phyloP scores from a whole-genome alignment of 371 early-diverging fungal genomes.

The Capillidium rhysosporum region DNA sequence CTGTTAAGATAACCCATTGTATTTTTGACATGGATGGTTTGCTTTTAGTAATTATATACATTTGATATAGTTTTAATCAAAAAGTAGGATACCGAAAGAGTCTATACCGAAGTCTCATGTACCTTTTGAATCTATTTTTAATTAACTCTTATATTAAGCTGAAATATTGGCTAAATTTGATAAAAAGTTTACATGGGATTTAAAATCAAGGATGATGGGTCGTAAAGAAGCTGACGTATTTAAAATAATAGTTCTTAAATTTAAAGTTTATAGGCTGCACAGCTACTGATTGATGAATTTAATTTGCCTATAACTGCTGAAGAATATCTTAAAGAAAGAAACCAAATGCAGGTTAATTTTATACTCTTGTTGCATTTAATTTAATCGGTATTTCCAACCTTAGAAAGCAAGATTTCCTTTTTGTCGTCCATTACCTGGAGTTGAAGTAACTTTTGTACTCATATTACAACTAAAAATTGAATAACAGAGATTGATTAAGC shows the following conservation, averaged over 20 bases:
- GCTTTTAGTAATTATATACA: constrained; percentile 12
- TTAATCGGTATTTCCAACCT: neutral
- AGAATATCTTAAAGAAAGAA: constrained; percentile 45
- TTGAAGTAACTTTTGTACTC: constrained; percentile 18
- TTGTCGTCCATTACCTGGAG: constrained; percentile 46
- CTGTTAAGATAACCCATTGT: constrained; percentile 49
- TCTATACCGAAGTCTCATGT: constrained; percentile 68
- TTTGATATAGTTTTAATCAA: constrained; percentile 6
- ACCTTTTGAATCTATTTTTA: neutral
- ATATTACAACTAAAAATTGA: neutral
- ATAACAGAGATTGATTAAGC: constrained; percentile 36
- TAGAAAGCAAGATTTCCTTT: constrained; percentile 35
- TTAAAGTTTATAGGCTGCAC: constrained; percentile 26
- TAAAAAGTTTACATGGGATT: constrained; percentile 48
- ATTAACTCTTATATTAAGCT: constrained; percentile 12
- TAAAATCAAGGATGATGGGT: constrained; percentile 71
- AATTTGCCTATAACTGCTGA: constrained; percentile 56
- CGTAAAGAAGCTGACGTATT: constrained; percentile 35
- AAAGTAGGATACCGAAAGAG: constrained; percentile 55
- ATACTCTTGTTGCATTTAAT: neutral
- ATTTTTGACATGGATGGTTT: constrained; percentile 79
- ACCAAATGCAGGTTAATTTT: constrained; percentile 19
- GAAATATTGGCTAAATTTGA: constrained; percentile 41
- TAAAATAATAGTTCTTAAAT: neutral
- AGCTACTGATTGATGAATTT: constrained; percentile 38